phyloP scores from a whole-genome alignment of 2,329 filamentous ascomycete species.

The Phaeosphaeriaceae sp. region DNA sequence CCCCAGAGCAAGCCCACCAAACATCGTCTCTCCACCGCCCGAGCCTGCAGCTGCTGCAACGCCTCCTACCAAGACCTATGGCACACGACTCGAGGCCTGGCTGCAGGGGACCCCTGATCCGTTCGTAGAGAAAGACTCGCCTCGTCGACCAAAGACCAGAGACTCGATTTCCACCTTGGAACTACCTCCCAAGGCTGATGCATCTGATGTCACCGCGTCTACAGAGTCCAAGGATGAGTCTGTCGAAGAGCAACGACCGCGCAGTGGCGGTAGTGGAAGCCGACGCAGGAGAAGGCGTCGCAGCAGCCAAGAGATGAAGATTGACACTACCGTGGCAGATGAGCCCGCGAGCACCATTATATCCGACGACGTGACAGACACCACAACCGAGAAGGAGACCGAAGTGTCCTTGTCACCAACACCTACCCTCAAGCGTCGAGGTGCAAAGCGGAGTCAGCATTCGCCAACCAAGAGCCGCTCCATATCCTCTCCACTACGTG shows the following conservation, averaged over 20 bases:
- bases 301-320: slow-evolving; percentile 35
- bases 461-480: slow-evolving; percentile 52
- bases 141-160: slow-evolving; percentile 36
- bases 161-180: slow-evolving; percentile 41
- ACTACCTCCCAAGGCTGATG: slow-evolving; percentile 27
- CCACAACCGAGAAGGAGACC: slow-evolving; percentile 1
- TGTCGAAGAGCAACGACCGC: slow-evolving; percentile 25
- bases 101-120: slow-evolving; percentile 65
- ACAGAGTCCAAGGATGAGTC: slow-evolving; percentile 30
- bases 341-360: slow-evolving; percentile 25
- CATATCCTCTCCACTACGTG: slow-evolving; percentile 39
- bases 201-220: slow-evolving; percentile 35
- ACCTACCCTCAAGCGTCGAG: slow-evolving; percentile 45
- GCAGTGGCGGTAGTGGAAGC: slow-evolving; percentile 32
- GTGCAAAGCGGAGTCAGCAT: slow-evolving; percentile 47
- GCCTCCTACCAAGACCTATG: slow-evolving; percentile 54
- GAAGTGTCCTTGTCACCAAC: slow-evolving; percentile 15
- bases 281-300: slow-evolving; percentile 35
- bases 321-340: slow-evolving; percentile 35
- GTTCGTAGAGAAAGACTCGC: slow-evolving; percentile 54
- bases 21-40: slow-evolving; percentile 18
- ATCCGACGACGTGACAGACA: slow-evolving; percentile 23
- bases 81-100: slow-evolving; percentile 68
- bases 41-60: slow-evolving; percentile 36
- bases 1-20: slow-evolving; percentile 32